A percentile compares a stretch with the other conserved stretches of the same genome.
phyloP scores from a whole-genome alignment of 345 rosid species.

The Brassica rapa region DNA sequence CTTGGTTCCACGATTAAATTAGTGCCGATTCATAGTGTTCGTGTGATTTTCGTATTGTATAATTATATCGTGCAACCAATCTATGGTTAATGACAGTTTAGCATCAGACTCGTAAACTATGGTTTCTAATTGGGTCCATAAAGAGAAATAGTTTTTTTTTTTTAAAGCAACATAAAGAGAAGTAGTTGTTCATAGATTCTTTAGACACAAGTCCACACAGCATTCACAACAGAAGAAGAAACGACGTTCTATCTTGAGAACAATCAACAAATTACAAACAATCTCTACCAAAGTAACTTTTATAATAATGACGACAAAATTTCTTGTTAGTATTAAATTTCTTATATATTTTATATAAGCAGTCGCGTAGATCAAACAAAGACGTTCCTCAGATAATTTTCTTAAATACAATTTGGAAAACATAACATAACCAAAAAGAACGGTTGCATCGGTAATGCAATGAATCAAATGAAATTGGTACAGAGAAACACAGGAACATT shows the following conservation, averaged over 20 bases:
- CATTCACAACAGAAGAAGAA: neutral
- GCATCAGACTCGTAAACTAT: neutral
- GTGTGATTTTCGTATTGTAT: too few species aligned
- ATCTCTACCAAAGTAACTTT: neutral
- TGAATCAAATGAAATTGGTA: neutral
- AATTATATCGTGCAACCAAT: neutral
- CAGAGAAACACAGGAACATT: neutral
- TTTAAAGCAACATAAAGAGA: neutral
- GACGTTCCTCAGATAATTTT: neutral
- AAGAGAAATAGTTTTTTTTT: neutral
- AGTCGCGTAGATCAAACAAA: conserved; percentile 3
- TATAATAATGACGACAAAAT: neutral
- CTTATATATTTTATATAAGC: neutral
- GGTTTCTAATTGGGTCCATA: neutral
- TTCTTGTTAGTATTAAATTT: neutral
- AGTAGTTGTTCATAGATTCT: neutral
- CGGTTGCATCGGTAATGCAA: conserved; percentile 9
- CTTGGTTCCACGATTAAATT: neutral
- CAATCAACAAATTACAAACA: neutral
- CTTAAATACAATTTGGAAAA: neutral
- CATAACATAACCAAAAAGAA: neutral
- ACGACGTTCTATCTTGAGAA: neutral
- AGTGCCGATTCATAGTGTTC: neutral
- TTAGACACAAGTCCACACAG: neutral
- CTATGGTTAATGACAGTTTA: neutral